These are phyloP conservation scores for Dentiscutata heterogama DNA, from an alignment of 371 early-diverging fungal genomes.

Conservation along the genomic window DNA sequence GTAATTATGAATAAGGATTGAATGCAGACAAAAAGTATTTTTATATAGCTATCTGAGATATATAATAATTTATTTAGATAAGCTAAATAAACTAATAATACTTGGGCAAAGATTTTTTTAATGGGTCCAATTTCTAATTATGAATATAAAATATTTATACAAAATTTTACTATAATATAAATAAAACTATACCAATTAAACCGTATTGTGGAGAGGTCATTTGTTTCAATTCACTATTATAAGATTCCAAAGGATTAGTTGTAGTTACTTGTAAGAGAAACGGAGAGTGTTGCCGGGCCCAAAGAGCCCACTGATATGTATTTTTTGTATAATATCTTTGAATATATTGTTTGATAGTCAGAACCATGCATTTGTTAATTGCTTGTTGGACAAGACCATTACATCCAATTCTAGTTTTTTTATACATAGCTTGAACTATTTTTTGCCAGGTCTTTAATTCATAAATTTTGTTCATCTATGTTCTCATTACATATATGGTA, in stretches of 20 bases:
- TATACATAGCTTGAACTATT: constrained; percentile 46
- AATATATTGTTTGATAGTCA: constrained; percentile 19
- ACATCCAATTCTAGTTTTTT: constrained; percentile 41
- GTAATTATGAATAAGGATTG: too few species aligned
- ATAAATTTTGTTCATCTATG: constrained; percentile 39
- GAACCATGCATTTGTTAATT: constrained; percentile 23
- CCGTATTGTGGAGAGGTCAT: neutral
- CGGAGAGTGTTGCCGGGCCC: constrained; percentile 42
- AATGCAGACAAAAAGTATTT: too few species aligned
- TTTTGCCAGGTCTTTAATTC: neutral
- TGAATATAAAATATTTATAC: too few species aligned
- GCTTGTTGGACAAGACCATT: constrained; percentile 27
- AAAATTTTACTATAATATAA: too few species aligned
- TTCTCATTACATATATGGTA: constrained; percentile 40
- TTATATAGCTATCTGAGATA: too few species aligned
- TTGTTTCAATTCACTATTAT: constrained; percentile 40
- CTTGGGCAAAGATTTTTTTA: too few species aligned
- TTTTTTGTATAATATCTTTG: neutral
- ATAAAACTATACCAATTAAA: neutral
- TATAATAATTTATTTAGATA: neutral
- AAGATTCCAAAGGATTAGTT: constrained; percentile 31
- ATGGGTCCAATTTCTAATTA: too few species aligned
- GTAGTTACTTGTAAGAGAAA: constrained; percentile 43
- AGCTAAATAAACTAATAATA: neutral
- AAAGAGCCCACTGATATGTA: constrained; percentile 20